Percentiles rank a stretch among this genome's conserved stretches.
Conservation (phyloP, 306 rosid species). For the Lathyrus tuberosus region DNA sequence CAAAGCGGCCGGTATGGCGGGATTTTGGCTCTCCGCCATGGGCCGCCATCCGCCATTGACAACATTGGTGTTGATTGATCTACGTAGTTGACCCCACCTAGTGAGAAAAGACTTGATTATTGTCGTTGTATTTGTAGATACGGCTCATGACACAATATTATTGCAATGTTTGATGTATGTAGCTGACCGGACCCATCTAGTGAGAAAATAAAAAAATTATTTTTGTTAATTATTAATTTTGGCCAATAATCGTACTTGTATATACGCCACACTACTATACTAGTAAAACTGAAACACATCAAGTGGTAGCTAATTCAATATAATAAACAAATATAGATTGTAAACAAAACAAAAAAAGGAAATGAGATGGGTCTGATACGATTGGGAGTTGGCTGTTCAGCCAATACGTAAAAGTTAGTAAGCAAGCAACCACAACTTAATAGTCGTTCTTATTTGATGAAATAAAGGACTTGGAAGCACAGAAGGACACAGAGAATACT, state of each 20-base stretch:
- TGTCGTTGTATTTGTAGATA: neutral
- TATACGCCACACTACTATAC: neutral
- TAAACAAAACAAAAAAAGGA: neutral
- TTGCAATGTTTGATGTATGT: neutral
- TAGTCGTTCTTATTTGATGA: constrained; percentile 31
- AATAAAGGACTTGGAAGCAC: constrained; percentile 25
- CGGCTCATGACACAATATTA: neutral
- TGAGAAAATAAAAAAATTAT: neutral
- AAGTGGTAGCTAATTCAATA: constrained; percentile 16
- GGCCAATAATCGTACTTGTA: neutral
- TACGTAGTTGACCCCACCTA: neutral
- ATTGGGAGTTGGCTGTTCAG: constrained; percentile 11
- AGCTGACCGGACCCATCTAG: neutral
- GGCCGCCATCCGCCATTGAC: too few relatives aligned
- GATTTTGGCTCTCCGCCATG: too few relatives aligned
- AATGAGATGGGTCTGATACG: constrained; percentile 17
- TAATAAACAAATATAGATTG: constrained; percentile 19
- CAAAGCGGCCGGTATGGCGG: too few relatives aligned
- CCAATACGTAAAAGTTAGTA: constrained; percentile 25
- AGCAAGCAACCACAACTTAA: constrained; percentile 1
- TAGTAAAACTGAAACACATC: constrained; percentile 5
- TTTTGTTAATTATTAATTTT: neutral
- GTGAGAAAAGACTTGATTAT: neutral
- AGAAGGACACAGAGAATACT: neutral
- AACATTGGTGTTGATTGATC: neutral